phyloP scores from a whole-genome alignment of 371 early-diverging fungal species.

The Smittium culicis region DNA sequence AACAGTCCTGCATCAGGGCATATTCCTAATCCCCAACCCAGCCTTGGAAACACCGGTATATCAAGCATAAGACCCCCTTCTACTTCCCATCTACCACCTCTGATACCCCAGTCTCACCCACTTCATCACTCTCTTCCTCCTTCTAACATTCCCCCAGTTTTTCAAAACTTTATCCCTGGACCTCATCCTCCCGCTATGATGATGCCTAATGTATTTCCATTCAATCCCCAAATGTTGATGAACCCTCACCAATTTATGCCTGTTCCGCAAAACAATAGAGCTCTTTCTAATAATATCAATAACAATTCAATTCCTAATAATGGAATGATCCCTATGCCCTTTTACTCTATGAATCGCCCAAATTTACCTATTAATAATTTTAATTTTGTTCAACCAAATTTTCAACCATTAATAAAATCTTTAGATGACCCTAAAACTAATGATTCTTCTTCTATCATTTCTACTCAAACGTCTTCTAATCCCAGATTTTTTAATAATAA shows the following conservation, averaged over 20 bases:
- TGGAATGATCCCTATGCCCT: constrained; percentile 12
- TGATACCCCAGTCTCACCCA: too few species aligned
- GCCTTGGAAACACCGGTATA: not conserved
- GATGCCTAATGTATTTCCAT: not conserved
- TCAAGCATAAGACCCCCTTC: not conserved
- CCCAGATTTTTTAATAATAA: too few species aligned
- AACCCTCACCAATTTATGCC: not conserved
- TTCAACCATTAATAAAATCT: not conserved
- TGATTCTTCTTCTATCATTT: too few species aligned
- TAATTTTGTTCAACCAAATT: not conserved
- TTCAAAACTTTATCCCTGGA: not conserved
- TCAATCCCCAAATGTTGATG: not conserved
- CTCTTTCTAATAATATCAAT: constrained; percentile 29
- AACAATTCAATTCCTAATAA: constrained; percentile 30
- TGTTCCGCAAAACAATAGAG: constrained; percentile 17
- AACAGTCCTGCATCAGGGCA: not conserved
- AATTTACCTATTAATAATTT: not conserved
- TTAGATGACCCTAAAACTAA: too few species aligned
- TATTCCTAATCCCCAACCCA: not conserved
- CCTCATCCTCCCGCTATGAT: not conserved
- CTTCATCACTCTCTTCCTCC: not conserved
- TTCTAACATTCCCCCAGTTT: not conserved
- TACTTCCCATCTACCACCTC: too few species aligned
- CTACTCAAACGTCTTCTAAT: too few species aligned
- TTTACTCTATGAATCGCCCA: not conserved